Evolutionary conservation across 2,329 filamentous ascomycete species (phyloP).

Genomic region (Beauveria sp.): DNA sequence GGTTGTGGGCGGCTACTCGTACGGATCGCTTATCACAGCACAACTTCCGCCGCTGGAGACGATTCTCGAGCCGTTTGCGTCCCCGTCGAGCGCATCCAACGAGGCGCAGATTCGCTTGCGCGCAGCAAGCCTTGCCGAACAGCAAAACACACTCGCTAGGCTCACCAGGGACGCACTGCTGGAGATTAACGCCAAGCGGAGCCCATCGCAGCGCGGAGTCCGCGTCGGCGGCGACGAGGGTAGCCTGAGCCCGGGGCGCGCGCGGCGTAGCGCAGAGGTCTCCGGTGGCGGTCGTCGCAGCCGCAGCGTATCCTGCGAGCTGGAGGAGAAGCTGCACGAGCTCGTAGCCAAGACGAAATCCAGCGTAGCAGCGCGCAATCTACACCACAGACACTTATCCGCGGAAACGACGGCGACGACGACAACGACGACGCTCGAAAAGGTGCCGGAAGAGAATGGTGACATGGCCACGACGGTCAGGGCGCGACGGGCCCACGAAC

Average conservation of each 20-base stretch:
- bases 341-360: constrained; percentile 7
- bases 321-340: constrained; percentile 12
- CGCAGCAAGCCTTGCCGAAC: constrained; percentile 59
- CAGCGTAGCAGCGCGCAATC: not conserved
- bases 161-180: constrained; percentile 26
- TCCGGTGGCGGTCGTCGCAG: constrained; percentile 11
- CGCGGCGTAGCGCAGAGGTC: constrained; percentile 24
- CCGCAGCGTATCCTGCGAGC: constrained; percentile 14
- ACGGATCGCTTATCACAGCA: constrained; percentile 75
- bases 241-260: constrained; percentile 27
- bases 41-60: constrained; percentile 57
- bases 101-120: constrained; percentile 62
- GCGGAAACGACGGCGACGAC: not conserved
- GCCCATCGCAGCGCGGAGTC: constrained; percentile 27
- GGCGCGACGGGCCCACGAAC: constrained; percentile 14
- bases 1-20: constrained; percentile 78
- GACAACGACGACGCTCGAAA: not conserved
- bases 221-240: constrained; percentile 44
- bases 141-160: constrained; percentile 45
- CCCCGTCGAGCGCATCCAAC: constrained; percentile 44
- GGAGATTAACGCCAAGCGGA: constrained; percentile 19
- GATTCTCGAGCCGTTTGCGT: constrained; percentile 53
- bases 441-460: not conserved
- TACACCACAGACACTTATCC: not conserved
- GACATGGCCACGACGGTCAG: not conserved